These are phyloP conservation scores for Psidium friedrichsthalianum DNA, from an alignment of 345 rosid genomes.

Conservation along the genomic window DNA sequence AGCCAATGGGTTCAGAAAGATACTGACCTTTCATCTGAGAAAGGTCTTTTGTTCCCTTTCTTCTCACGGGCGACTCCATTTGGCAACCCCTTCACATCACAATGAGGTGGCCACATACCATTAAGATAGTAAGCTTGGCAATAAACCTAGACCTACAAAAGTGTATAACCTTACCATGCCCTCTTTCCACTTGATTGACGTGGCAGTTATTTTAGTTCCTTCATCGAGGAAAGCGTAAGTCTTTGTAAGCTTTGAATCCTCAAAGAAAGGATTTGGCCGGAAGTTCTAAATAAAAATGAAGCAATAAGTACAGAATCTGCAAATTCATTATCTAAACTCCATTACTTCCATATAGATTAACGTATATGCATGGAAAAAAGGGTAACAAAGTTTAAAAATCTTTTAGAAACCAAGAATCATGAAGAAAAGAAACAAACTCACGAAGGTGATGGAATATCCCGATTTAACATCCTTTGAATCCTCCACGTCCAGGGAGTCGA, in stretches of 20 bases:
- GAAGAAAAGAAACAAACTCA: constrained; percentile 24
- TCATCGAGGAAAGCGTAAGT: constrained; percentile 77
- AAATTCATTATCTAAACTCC: background rate
- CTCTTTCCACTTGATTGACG: constrained; percentile 84
- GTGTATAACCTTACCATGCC: constrained; percentile 45
- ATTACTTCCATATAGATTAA: background rate
- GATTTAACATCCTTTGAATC: constrained; percentile 86
- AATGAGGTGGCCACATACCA: background rate
- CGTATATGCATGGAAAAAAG: background rate
- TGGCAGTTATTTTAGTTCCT: constrained; percentile 67
- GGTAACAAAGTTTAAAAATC: background rate
- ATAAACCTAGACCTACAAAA: background rate
- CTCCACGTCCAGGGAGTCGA: constrained; percentile 73
- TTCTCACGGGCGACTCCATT: constrained; percentile 80
- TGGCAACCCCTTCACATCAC: constrained; percentile 49
- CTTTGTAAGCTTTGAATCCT: constrained; percentile 70
- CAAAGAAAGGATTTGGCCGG: constrained; percentile 70
- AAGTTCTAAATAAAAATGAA: constrained; percentile 42
- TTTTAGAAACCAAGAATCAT: background rate
- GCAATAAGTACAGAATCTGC: background rate
- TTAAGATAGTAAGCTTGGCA: background rate
- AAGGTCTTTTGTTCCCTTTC: constrained; percentile 76
- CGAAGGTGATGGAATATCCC: constrained; percentile 81
- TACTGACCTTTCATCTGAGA: constrained; percentile 59
- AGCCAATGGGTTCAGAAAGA: background rate